These are phyloP conservation scores for Collybiopsis luxurians DNA, from an alignment of 768 basidiomycete species.

Conservation along the genomic window DNA sequence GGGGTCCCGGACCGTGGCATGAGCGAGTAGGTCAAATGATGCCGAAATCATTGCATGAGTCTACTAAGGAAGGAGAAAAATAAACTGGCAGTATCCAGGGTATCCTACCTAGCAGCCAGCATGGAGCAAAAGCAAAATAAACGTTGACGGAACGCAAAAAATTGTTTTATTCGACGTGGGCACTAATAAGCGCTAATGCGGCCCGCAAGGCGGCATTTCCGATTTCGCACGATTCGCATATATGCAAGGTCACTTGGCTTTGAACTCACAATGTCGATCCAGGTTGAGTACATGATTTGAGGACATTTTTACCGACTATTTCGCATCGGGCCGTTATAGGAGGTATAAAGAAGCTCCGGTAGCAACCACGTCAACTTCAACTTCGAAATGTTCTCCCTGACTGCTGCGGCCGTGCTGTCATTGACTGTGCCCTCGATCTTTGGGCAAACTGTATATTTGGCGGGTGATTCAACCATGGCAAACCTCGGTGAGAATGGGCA, in stretches of 20 bases:
- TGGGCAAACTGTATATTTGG: slow-evolving; percentile 37
- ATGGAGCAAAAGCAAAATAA: too few species aligned
- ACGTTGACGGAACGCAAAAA: too few species aligned
- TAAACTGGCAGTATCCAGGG: too few species aligned
- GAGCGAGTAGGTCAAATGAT: too few species aligned
- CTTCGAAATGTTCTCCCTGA: neutral
- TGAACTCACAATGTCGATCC: neutral
- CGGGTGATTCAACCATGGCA: slow-evolving; percentile 42
- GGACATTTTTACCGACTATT: slow-evolving; percentile 1
- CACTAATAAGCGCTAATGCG: slow-evolving; percentile 13
- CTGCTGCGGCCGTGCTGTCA: neutral
- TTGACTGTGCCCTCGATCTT: neutral
- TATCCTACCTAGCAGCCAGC: too few species aligned
- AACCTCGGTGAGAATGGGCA: too few species aligned
- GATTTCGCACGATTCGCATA: neutral
- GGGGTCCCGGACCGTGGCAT: too few species aligned
- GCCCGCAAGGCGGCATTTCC: slow-evolving; percentile 1
- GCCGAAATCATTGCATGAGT: too few species aligned
- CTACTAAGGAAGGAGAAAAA: too few species aligned
- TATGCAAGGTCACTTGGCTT: neutral
- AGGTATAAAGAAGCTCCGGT: neutral
- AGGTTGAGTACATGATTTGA: neutral
- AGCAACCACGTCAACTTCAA: neutral
- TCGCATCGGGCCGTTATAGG: slow-evolving; percentile 1
- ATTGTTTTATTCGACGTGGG: too few species aligned